Evolutionary conservation across 108 stramenopile genomes (phyloP).

Genomic region (Skeletonema menzelii): DNA sequence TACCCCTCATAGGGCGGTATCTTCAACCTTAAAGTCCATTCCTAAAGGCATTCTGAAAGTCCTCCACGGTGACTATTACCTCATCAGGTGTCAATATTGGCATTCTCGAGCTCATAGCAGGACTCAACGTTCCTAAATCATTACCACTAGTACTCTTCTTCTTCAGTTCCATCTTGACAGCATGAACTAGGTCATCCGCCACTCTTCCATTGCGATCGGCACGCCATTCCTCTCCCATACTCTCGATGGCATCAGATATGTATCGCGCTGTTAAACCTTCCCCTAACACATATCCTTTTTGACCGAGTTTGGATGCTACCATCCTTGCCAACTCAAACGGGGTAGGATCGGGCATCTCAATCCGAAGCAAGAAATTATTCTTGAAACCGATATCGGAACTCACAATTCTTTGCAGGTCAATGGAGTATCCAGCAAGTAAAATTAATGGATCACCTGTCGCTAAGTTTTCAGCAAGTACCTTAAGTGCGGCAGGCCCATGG

Average conservation of each 20-base stretch:
- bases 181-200: constrained; percentile 71
- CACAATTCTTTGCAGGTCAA: constrained; percentile 78
- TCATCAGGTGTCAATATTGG: constrained; percentile 78
- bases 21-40: constrained; percentile 68
- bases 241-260: constrained; percentile 74
- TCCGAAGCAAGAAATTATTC: constrained; percentile 66
- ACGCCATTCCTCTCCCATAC: constrained; percentile 84
- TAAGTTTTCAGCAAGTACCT: constrained; percentile 68
- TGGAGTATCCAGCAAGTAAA: constrained; percentile 68
- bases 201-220: constrained; percentile 82
- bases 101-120: constrained; percentile 65
- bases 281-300: constrained; percentile 68
- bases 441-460: constrained; percentile 73
- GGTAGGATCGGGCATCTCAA: constrained; percentile 83
- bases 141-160: constrained; percentile 66
- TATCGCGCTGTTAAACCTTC: constrained; percentile 77
- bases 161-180: constrained; percentile 65
- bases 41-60: constrained; percentile 88
- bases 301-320: constrained; percentile 70
- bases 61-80: constrained; percentile 84
- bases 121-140: constrained; percentile 73
- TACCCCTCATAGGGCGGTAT: neutral
- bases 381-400: constrained; percentile 85
- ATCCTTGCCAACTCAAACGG: constrained; percentile 77
- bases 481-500: constrained; percentile 81